Evolutionary conservation across 2,329 filamentous ascomycete genomes (phyloP).

Genomic region (Aureobasidium subglaciale): DNA sequence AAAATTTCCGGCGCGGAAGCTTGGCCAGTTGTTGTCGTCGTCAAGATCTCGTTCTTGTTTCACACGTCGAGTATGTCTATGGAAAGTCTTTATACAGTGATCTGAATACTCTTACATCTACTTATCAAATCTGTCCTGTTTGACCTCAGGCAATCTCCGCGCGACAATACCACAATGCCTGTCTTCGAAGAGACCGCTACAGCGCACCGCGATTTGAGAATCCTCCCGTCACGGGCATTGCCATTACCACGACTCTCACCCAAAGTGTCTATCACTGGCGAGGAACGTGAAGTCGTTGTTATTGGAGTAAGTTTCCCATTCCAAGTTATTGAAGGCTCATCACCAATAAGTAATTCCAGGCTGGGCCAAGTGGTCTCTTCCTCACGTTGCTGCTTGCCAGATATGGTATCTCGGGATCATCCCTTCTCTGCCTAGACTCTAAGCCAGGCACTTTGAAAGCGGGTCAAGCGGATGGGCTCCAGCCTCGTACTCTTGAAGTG

Average conservation of each 20-base stretch:
- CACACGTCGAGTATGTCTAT: no score
- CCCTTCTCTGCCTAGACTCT: conserved; percentile 19
- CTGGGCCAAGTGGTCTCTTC: conserved; percentile 12
- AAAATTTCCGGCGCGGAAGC: neutral
- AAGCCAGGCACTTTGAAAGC: conserved; percentile 27
- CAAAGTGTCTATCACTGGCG: neutral
- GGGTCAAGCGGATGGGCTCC: conserved; percentile 48
- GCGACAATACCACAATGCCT: neutral
- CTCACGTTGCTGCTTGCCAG: conserved; percentile 12
- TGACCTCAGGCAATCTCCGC: neutral
- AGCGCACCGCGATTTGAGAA: neutral
- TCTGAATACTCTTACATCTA: no score
- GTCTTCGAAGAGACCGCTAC: conserved; percentile 10
- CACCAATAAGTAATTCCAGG: neutral
- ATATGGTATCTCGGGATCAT: conserved; percentile 13
- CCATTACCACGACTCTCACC: conserved; percentile 5
- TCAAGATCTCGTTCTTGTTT: neutral
- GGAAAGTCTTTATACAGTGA: no score
- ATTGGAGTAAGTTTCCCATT: neutral
- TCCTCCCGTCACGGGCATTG: conserved; percentile 9
- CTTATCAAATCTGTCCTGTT: no score
- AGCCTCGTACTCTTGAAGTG: conserved; percentile 64
- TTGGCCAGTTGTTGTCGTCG: neutral
- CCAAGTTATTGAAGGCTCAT: neutral
- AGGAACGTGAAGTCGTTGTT: conserved; percentile 11